These are phyloP conservation scores for Nemania diffusa DNA, from an alignment of 2,329 filamentous ascomycete genomes.

Conservation along the genomic window DNA sequence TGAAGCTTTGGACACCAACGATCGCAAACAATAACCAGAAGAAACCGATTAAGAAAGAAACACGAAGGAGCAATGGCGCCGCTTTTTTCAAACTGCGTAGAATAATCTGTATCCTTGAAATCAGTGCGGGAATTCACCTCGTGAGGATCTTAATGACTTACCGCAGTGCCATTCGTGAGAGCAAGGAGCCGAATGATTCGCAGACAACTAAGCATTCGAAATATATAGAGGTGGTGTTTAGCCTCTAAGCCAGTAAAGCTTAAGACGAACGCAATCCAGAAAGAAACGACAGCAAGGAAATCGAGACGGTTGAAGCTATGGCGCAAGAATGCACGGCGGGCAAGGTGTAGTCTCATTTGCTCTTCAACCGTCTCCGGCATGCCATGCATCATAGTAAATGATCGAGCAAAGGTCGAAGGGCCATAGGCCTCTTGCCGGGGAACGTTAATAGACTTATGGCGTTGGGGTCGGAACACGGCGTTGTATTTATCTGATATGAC, in stretches of 20 bases:
- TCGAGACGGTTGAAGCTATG: constrained; percentile 97
- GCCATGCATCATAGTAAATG: constrained; percentile 80
- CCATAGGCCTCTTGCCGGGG: constrained; percentile 58
- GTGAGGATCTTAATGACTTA: constrained; percentile 56
- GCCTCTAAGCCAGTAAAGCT: constrained; percentile 76
- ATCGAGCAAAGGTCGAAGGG: constrained; percentile 76
- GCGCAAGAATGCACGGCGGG: constrained; percentile 88
- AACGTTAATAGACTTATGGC: constrained; percentile 73
- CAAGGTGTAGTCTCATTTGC: constrained; percentile 85
- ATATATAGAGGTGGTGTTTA: constrained; percentile 81
- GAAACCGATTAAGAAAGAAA: constrained; percentile 93
- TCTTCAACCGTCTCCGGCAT: constrained; percentile 74
- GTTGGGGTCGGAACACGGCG: constrained; percentile 82
- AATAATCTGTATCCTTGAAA: constrained; percentile 72
- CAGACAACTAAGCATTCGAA: constrained; percentile 95
- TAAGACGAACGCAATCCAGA: constrained; percentile 89
- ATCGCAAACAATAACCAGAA: constrained; percentile 99
- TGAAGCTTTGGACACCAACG: constrained; percentile 96
- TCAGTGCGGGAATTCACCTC: constrained; percentile 36
- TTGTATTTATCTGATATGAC: constrained; percentile 81
- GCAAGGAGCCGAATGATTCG: constrained; percentile 91
- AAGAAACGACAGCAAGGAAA: constrained; percentile 93
- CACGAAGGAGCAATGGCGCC: constrained; percentile 88
- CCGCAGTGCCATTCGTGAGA: constrained; percentile 91
- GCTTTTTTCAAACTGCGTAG: constrained; percentile 95